Evolutionary conservation across 352 stramenopile genomes (phyloP).

Genomic region (Labyrinthula sp.): DNA sequence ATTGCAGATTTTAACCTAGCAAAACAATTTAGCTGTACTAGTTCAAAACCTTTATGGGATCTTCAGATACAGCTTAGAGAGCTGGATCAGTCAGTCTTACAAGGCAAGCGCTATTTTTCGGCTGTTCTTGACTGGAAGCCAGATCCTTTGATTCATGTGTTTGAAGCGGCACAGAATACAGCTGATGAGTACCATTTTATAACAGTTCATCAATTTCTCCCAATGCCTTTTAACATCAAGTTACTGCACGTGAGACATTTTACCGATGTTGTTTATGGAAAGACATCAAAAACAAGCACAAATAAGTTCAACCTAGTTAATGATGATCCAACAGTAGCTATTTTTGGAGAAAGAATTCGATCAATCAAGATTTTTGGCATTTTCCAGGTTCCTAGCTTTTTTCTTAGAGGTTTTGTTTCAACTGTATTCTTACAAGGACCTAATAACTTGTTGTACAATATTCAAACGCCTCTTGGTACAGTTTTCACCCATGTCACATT

Average conservation of each 20-base stretch:
- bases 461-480: neutral
- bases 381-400: conserved; percentile 1
- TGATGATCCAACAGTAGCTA: neutral
- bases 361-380: conserved; percentile 1
- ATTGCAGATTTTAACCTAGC: no score
- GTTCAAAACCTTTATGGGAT: neutral
- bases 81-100: neutral
- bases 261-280: conserved; percentile 2
- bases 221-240: conserved; percentile 7
- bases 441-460: conserved; percentile 3
- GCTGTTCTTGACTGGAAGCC: no score
- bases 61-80: neutral
- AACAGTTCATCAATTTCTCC: conserved; percentile 10
- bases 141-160: conserved; percentile 6
- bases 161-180: conserved; percentile 3
- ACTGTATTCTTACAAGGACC: conserved; percentile 2
- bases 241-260: conserved; percentile 2
- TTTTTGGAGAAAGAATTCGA: conserved; percentile 2
- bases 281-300: neutral
- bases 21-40: no score
- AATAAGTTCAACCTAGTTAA: no score
- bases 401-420: neutral
- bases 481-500: neutral
- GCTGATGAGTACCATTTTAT: conserved; percentile 7
- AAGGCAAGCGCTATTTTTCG: no score